A percentile compares a stretch with the other conserved stretches of the same genome.
These are phyloP conservation scores for Paragyromitra xinjiangensis DNA, from an alignment of 495 filamentous ascomycete species.

Conservation along the genomic window DNA sequence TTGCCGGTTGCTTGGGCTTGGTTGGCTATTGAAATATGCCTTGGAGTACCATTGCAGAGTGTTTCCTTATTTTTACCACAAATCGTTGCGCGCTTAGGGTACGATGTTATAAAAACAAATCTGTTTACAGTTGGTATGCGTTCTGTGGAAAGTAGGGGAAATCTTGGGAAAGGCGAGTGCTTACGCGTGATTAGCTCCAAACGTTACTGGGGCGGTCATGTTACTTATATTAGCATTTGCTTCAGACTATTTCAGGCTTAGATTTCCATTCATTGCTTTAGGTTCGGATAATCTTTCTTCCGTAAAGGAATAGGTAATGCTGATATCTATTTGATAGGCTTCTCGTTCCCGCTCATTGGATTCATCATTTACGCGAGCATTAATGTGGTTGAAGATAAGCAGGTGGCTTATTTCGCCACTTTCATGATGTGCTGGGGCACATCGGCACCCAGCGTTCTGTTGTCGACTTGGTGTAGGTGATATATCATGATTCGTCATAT, in stretches of 20 bases:
- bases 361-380: constrained; percentile 79
- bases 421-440: constrained; percentile 86
- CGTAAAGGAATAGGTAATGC: not conserved
- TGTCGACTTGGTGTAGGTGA: constrained; percentile 60
- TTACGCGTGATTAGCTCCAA: constrained; percentile 24
- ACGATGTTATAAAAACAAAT: constrained; percentile 74
- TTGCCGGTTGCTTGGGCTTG: constrained; percentile 71
- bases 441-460: constrained; percentile 66
- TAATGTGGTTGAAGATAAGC: constrained; percentile 67
- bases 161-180: not conserved
- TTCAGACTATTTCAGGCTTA: constrained; percentile 70
- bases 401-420: constrained; percentile 76
- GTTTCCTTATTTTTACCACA: constrained; percentile 78
- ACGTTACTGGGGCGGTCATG: constrained; percentile 68
- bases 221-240: constrained; percentile 74
- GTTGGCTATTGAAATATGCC: constrained; percentile 74
- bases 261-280: constrained; percentile 77
- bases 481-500: constrained; percentile 6
- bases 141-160: constrained; percentile 46
- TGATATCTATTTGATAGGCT: constrained; percentile 59
- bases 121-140: constrained; percentile 79
- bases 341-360: constrained; percentile 75
- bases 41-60: constrained; percentile 77
- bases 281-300: constrained; percentile 50
- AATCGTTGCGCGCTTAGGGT: constrained; percentile 72